Percentiles rank a stretch among this genome's conserved stretches.
phyloP scores from a whole-genome alignment of 192 early-diverging fungal species.

The Coemansia sp. region DNA sequence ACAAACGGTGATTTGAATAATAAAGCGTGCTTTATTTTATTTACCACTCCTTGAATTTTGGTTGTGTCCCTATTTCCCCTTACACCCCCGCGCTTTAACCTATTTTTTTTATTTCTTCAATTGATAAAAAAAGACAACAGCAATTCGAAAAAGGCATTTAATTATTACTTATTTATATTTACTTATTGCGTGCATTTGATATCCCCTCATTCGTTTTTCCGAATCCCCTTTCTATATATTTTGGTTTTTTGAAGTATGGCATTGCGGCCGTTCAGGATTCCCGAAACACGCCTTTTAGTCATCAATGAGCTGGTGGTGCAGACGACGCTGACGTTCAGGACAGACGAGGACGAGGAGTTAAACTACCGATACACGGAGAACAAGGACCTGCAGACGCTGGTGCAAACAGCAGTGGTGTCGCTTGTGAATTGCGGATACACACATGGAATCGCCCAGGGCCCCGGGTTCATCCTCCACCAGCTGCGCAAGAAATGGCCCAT shows the following conservation, averaged over 20 bases:
- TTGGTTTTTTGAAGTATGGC: slow-evolving; percentile 9
- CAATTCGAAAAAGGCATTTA: neutral
- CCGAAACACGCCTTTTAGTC: slow-evolving; percentile 47
- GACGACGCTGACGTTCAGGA: slow-evolving; percentile 44
- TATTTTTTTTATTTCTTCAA: neutral
- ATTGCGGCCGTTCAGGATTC: slow-evolving; percentile 41
- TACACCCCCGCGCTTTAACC: neutral
- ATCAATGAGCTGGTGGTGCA: slow-evolving; percentile 50
- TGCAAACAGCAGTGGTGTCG: slow-evolving; percentile 43
- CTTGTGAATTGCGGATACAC: slow-evolving; percentile 55
- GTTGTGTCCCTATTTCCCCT: neutral
- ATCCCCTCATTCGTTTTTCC: too few species aligned
- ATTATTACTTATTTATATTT: neutral
- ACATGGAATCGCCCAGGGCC: slow-evolving; percentile 36
- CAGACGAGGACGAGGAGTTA: slow-evolving; percentile 51
- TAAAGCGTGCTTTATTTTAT: neutral
- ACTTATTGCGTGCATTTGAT: neutral
- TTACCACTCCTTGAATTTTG: neutral
- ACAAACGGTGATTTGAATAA: slow-evolving; percentile 10
- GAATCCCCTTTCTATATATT: slow-evolving; percentile 3
- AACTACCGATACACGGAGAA: slow-evolving; percentile 37
- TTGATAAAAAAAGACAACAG: neutral
- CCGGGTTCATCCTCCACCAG: slow-evolving; percentile 51
- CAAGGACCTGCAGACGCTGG: slow-evolving; percentile 32
- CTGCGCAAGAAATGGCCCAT: slow-evolving; percentile 55